A percentile compares a stretch with the other conserved stretches of the same genome.
These are phyloP conservation scores for Artomyces pyxidatus DNA, from an alignment of 768 basidiomycete species.

Conservation along the genomic window DNA sequence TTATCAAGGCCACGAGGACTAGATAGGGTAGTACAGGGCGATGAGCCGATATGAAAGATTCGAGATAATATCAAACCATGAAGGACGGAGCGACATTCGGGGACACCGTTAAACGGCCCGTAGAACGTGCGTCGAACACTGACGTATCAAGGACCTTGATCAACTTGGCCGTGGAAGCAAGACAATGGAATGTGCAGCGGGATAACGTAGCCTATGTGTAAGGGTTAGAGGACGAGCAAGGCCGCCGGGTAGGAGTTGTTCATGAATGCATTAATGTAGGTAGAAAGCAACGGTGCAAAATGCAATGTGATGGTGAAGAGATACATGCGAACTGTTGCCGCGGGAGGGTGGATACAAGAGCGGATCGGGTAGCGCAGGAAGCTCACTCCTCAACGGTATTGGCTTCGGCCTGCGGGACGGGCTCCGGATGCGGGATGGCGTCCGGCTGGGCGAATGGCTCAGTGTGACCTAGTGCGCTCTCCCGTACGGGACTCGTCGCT, in stretches of 20 bases:
- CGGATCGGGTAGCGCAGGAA: not conserved
- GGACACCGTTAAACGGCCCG: not conserved
- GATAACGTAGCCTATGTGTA: constrained; percentile 5
- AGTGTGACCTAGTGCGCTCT: constrained; percentile 11
- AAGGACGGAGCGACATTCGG: not conserved
- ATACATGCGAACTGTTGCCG: constrained; percentile 1
- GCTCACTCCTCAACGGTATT: constrained; percentile 8
- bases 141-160: not conserved
- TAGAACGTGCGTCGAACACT: too few relatives aligned
- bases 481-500: constrained; percentile 15
- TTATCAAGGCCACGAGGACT: constrained; percentile 4
- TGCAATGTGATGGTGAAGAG: constrained; percentile 2
- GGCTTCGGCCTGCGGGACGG: not conserved
- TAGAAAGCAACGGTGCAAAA: constrained; percentile 2
- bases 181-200: constrained; percentile 5
- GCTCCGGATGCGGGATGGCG: not conserved
- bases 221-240: not conserved
- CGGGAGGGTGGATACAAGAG: not conserved
- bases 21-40: constrained; percentile 13
- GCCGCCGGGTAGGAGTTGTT: not conserved
- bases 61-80: constrained; percentile 1
- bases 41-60: not conserved
- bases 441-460: constrained; percentile 3
- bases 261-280: constrained; percentile 13
- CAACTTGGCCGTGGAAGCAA: not conserved